phyloP scores from a whole-genome alignment of 1,139 yeast genomes.

The Saccharomyces hybrid region DNA sequence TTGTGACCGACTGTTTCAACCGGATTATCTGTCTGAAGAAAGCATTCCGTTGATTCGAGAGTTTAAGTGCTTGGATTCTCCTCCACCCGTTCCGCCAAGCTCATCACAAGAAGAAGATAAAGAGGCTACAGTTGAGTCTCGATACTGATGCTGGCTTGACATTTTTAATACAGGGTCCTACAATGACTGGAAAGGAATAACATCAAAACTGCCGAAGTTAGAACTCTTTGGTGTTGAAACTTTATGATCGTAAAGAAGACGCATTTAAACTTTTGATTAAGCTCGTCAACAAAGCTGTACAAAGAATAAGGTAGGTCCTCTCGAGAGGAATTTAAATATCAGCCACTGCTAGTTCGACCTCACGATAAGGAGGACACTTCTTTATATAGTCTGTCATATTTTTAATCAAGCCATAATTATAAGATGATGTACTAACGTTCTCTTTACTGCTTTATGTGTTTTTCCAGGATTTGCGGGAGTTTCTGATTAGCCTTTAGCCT shows the following conservation, averaged over 20 bases:
- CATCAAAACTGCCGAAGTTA: background rate
- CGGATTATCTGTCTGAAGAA: background rate
- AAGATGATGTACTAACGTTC: background rate
- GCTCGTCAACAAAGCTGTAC: background rate
- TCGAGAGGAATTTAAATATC: too few species aligned
- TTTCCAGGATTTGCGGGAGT: background rate
- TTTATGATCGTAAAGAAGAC: background rate
- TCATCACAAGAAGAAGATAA: background rate
- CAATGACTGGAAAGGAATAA: background rate
- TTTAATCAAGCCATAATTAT: background rate
- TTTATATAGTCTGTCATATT: background rate
- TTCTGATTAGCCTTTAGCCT: too few species aligned
- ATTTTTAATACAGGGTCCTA: background rate
- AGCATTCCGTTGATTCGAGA: background rate
- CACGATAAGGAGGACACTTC: background rate
- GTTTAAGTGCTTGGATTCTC: background rate
- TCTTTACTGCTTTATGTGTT: background rate
- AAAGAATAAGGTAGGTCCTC: background rate
- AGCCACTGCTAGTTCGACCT: background rate
- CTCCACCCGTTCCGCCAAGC: background rate
- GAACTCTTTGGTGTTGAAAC: background rate
- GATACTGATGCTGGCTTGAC: background rate
- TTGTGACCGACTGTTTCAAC: background rate
- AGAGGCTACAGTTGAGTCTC: background rate
- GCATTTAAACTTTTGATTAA: background rate